Conservation (phyloP, 352 stramenopile genomes). For the Albugo candida region DNA sequence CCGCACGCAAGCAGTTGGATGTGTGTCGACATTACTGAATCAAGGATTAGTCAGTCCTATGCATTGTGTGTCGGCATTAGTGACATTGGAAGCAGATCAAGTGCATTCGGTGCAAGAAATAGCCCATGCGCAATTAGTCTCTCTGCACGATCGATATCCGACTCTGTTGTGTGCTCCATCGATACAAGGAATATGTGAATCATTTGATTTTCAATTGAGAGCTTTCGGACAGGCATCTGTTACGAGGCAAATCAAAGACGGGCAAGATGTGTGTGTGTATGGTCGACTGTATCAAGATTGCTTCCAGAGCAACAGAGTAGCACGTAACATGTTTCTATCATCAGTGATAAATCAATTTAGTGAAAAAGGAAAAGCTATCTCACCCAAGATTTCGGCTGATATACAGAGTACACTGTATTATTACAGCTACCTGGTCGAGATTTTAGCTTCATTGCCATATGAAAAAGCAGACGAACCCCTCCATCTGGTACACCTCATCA, state of each 20-base stretch:
- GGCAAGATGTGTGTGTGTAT: conserved; percentile 49
- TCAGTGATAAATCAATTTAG: conserved; percentile 52
- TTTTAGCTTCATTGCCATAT: conserved; percentile 53
- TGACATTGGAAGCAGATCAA: conserved; percentile 64
- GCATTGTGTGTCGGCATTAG: conserved; percentile 53
- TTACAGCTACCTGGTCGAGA: conserved; percentile 47
- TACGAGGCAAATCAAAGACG: conserved; percentile 38
- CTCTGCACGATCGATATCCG: conserved; percentile 36
- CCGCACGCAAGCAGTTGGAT: conserved; percentile 43
- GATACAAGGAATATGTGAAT: conserved; percentile 38
- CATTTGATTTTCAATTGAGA: conserved; percentile 43
- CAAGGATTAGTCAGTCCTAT: conserved; percentile 63
- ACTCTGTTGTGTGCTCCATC: conserved; percentile 26
- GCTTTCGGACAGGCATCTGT: conserved; percentile 29
- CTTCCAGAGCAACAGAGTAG: conserved; percentile 19
- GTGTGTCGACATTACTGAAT: conserved; percentile 38
- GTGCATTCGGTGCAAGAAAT: conserved; percentile 36
- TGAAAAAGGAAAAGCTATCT: conserved; percentile 24
- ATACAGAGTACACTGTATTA: conserved; percentile 10
- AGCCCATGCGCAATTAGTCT: conserved; percentile 40
- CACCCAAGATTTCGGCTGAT: conserved; percentile 18
- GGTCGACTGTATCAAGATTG: conserved; percentile 48
- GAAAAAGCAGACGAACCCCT: conserved; percentile 68
- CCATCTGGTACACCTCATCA: conserved; percentile 77
- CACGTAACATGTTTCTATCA: conserved; percentile 40